These are phyloP conservation scores for Funneliformis geosporum DNA, from an alignment of 192 early-diverging fungal genomes.

Conservation along the genomic window DNA sequence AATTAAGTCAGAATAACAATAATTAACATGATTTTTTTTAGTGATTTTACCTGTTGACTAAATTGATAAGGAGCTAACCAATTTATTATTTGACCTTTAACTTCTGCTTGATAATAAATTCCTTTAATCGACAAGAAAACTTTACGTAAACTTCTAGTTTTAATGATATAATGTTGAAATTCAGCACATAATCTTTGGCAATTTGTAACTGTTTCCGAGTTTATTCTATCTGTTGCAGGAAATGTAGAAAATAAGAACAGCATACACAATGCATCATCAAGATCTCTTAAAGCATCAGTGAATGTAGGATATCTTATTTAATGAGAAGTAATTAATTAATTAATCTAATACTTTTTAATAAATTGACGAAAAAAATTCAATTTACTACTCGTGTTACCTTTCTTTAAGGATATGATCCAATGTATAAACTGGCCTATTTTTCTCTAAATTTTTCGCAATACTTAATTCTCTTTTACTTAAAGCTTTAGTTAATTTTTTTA, in stretches of 20 bases:
- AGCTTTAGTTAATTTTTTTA: slow-evolving; percentile 85
- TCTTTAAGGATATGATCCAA: slow-evolving; percentile 95
- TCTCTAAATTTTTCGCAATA: slow-evolving; percentile 73
- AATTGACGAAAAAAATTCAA: not conserved
- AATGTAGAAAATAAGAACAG: slow-evolving; percentile 90
- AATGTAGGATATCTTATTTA: slow-evolving; percentile 83
- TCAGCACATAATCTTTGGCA: slow-evolving; percentile 86
- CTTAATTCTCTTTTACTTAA: slow-evolving; percentile 80
- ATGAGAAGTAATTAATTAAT: not conserved
- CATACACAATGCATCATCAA: slow-evolving; percentile 99
- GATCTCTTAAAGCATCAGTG: slow-evolving; percentile 87
- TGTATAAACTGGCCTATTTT: slow-evolving; percentile 79
- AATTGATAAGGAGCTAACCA: slow-evolving; percentile 98
- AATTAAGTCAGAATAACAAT: not conserved
- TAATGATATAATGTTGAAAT: slow-evolving; percentile 91
- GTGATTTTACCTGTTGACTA: slow-evolving; percentile 66
- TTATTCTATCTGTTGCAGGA: slow-evolving; percentile 68
- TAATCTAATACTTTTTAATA: not conserved
- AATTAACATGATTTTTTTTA: not conserved
- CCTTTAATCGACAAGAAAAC: slow-evolving; percentile 98
- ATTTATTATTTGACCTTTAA: slow-evolving; percentile 89
- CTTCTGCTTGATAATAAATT: slow-evolving; percentile 99
- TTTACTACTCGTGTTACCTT: slow-evolving; percentile 48
- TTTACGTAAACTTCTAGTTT: slow-evolving; percentile 77
- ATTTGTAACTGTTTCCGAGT: slow-evolving; percentile 60